phyloP scores from a whole-genome alignment of 1,139 yeast genomes.

The Saccharomycopsis phalli region DNA sequence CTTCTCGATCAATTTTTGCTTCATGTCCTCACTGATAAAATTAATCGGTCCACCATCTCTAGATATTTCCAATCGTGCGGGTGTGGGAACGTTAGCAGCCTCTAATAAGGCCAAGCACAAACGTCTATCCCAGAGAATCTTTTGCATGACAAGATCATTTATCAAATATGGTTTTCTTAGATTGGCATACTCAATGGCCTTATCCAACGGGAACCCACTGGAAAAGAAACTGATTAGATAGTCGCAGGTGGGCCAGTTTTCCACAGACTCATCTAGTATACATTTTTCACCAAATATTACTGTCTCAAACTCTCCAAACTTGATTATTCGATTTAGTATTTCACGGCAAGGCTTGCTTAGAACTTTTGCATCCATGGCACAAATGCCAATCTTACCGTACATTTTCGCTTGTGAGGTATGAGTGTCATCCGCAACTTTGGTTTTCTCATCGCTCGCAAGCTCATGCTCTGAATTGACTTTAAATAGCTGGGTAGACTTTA shows the following conservation, averaged over 20 bases:
- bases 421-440: not conserved
- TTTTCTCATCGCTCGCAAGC: conserved; percentile 24
- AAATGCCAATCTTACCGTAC: conserved; percentile 86
- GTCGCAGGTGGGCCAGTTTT: conserved; percentile 98
- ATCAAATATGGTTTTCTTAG: conserved; percentile 83
- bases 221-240: conserved; percentile 88
- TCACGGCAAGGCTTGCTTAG: conserved; percentile 93
- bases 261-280: conserved; percentile 83
- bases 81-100: conserved; percentile 80
- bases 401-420: conserved; percentile 22
- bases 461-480: conserved; percentile 5
- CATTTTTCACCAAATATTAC: conserved; percentile 97
- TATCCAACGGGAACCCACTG: conserved; percentile 92
- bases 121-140: conserved; percentile 93
- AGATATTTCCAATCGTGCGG: conserved; percentile 76
- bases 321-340: conserved; percentile 78
- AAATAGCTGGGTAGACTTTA: conserved; percentile 4
- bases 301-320: conserved; percentile 93
- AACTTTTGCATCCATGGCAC: conserved; percentile 98
- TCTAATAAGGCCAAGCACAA: conserved; percentile 76
- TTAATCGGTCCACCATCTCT: conserved; percentile 87
- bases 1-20: conserved; percentile 44
- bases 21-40: conserved; percentile 57
- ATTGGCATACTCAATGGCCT: conserved; percentile 85
- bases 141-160: conserved; percentile 86